Percentiles rank a stretch among this genome's conserved stretches.
Evolutionary conservation across 345 rosid species (phyloP).

Genomic region (Lenwebbia sp.): DNA sequence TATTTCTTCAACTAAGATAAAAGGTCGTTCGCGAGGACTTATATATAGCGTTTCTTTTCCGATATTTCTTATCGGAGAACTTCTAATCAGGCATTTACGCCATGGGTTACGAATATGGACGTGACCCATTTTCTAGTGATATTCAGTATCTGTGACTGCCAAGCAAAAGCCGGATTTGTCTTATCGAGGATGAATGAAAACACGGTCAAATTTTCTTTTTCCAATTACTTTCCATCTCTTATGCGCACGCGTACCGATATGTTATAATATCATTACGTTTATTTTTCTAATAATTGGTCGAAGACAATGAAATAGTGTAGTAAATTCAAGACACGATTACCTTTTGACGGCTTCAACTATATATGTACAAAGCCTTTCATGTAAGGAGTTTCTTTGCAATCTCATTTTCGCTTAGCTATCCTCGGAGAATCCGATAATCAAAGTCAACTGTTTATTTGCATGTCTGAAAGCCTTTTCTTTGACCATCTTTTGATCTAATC

Average conservation of each 20-base stretch:
- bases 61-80: neutral
- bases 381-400: neutral
- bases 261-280: no score
- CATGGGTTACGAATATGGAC: neutral
- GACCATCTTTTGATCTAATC: neutral
- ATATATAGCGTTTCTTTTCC: neutral
- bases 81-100: neutral
- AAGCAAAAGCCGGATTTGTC: neutral
- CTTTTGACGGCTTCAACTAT: neutral
- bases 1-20: neutral
- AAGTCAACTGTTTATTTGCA: neutral
- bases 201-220: neutral
- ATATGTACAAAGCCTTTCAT: neutral
- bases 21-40: neutral
- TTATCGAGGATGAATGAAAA: neutral
- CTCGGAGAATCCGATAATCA: neutral
- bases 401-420: neutral
- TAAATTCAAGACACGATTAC: neutral
- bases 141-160: neutral
- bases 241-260: neutral
- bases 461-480: neutral
- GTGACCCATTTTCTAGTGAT: neutral
- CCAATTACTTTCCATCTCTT: neutral
- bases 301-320: neutral
- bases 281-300: neutral